Conservation (phyloP, 208 protist species). For the Eutreptiella sp. region DNA sequence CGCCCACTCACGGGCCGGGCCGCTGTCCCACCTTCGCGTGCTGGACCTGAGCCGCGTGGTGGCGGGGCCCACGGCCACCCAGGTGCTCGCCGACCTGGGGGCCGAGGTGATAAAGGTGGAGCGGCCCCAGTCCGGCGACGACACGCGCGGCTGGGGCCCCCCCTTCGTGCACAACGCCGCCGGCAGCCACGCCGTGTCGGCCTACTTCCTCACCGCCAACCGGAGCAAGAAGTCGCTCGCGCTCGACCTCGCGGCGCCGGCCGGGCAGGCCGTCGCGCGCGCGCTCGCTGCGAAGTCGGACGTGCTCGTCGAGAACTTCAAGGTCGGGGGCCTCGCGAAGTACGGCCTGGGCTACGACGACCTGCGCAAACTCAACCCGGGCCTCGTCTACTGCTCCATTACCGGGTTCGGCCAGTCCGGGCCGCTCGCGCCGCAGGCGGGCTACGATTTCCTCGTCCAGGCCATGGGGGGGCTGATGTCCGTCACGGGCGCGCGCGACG, state of each 20-base stretch:
- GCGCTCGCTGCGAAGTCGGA: neutral
- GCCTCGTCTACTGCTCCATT: constrained; percentile 32
- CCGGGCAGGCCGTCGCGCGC: neutral
- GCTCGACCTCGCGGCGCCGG: constrained; percentile 16
- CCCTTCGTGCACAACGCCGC: constrained; percentile 24
- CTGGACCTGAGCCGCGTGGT: no score
- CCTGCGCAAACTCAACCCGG: constrained; percentile 15
- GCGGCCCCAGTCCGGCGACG: constrained; percentile 18
- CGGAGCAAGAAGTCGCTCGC: constrained; percentile 29
- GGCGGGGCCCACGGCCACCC: constrained; percentile 26
- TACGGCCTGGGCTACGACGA: constrained; percentile 29
- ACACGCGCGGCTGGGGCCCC: constrained; percentile 25
- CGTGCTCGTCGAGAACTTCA: constrained; percentile 34
- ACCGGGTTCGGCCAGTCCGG: constrained; percentile 25
- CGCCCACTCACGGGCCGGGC: no score
- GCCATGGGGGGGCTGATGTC: constrained; percentile 12
- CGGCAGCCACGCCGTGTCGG: neutral
- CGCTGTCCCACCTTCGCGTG: no score
- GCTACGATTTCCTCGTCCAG: constrained; percentile 30
- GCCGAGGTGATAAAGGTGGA: constrained; percentile 31
- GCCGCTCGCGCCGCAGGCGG: constrained; percentile 1
- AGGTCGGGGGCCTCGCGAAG: constrained; percentile 11
- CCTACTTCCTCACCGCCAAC: constrained; percentile 29
- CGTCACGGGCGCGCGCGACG: neutral
- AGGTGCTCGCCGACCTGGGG: constrained; percentile 24